Conservation (phyloP, 176 grass and related monocot species). For the Stipa capillata region DNA sequence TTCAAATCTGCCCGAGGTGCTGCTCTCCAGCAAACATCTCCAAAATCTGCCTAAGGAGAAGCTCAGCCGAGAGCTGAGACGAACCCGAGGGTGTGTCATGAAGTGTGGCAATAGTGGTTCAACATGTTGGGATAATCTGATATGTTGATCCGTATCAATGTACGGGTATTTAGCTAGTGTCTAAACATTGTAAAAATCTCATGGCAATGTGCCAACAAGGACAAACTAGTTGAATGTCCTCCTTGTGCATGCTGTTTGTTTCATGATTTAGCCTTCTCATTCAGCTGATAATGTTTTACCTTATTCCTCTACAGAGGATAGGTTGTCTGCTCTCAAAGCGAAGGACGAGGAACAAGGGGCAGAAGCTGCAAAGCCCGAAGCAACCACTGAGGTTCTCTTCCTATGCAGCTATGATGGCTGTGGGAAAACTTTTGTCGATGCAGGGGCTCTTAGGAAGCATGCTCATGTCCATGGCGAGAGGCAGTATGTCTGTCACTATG, state of each 20-base stretch:
- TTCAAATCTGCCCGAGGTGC: too few species aligned
- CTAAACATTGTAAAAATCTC: neutral
- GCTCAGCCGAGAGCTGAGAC: too few species aligned
- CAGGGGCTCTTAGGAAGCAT: slow-evolving; percentile 71
- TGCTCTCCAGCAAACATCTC: too few species aligned
- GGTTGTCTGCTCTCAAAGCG: slow-evolving; percentile 54
- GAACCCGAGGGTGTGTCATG: too few species aligned
- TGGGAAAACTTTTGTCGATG: slow-evolving; percentile 76
- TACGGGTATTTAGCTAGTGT: too few species aligned
- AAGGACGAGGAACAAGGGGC: slow-evolving; percentile 47
- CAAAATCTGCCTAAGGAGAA: too few species aligned
- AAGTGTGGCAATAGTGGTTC: too few species aligned
- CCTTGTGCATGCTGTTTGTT: neutral
- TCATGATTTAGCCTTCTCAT: neutral
- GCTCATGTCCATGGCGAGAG: slow-evolving; percentile 78
- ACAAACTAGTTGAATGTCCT: neutral
- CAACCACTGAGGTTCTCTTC: slow-evolving; percentile 77
- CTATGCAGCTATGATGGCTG: slow-evolving; percentile 89
- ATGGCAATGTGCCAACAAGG: neutral
- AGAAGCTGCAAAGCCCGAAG: slow-evolving; percentile 48
- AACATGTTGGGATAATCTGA: too few species aligned
- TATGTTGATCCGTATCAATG: too few species aligned
- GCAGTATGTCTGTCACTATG: slow-evolving; percentile 76
- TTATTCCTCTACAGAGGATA: slow-evolving; percentile 56
- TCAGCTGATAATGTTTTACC: neutral